Evolutionary conservation across 129 eudicot species (phyloP), one percentile per base, ranked within the genome.

Genomic region (Centrapalus pauciflorus): DNA sequence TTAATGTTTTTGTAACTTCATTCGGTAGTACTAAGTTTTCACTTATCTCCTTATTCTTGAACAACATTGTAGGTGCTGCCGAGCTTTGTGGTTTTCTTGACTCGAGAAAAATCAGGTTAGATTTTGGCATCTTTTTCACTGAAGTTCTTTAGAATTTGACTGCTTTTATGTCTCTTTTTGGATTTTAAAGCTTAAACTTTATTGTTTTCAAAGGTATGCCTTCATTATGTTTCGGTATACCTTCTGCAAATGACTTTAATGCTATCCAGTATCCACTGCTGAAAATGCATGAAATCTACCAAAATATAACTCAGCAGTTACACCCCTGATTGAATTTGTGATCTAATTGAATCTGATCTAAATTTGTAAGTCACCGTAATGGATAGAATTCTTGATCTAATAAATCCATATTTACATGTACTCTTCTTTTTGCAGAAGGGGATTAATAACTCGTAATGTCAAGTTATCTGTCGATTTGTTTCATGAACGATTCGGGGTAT

Each of bases 361-460:
- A 14, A 25, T 10, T 60, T 30, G 34, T 14, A n/a, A 35, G 48
- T 28, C 24, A 41, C 43, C 25, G 13, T 43, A 70, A 24, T 13
- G 23, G 26, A 14, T 27, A 8, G 45, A 55, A 10, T 74, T 55
- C 52, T 43, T 66, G 33, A 8, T 52, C 66, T 40, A 16, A 55
- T 69, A 5, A 43, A 66, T 66, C 10, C 40, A 45, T 45, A 20
- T 57, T 67, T 40, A 38, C 50, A 8, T 38, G 56, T 24, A 54
- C n/a, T 27, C n/a, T 71, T 28, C 29, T 1, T 69, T 70, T 76
- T 49, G 64, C 91, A 93, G 99, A 77, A 89, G 95, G 79, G 99
- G 99, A 72, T 50, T 93, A 43, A 93, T 93, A 61, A 93, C 99
- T 38, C 89, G 99, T 62, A 93, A 93, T 84, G 96, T 93, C 43